Percentiles rank a stretch among this genome's conserved stretches.
Conservation (phyloP, 148 eudicot species). For the Pharnaceum exiguum region DNA sequence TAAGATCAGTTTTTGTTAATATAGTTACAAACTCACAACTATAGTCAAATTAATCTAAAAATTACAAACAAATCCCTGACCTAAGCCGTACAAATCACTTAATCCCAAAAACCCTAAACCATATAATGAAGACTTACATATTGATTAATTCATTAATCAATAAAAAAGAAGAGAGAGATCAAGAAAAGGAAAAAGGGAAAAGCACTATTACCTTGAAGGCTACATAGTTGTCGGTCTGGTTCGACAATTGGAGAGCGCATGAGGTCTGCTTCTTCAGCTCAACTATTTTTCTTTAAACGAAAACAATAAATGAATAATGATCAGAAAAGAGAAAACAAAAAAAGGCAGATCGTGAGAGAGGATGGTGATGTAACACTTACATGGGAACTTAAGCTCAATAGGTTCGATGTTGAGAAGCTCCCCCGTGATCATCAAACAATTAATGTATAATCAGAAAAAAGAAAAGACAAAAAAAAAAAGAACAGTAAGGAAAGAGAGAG, state of each 20-base stretch:
- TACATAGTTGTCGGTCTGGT: slow-evolving; percentile 65
- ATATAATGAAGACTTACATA: no score
- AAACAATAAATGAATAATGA: slow-evolving; percentile 11
- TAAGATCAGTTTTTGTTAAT: no score
- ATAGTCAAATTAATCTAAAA: no score
- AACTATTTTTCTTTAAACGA: no score
- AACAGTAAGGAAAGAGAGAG: no score
- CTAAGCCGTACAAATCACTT: no score
- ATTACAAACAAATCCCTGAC: no score
- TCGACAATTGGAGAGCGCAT: slow-evolving; percentile 57
- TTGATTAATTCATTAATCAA: no score
- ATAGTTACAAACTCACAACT: no score
- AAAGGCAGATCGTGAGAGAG: not conserved
- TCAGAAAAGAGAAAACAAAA: not conserved
- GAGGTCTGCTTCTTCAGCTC: slow-evolving; percentile 97
- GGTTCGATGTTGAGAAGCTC: slow-evolving; percentile 82
- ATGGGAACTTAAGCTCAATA: slow-evolving; percentile 68
- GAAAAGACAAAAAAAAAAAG: no score
- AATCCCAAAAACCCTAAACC: no score
- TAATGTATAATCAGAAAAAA: no score
- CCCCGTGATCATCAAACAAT: slow-evolving; percentile 74
- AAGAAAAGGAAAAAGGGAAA: not conserved
- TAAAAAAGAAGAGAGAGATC: not conserved
- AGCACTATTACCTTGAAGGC: slow-evolving; percentile 71
- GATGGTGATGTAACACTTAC: slow-evolving; percentile 35